A percentile compares a stretch with the other conserved stretches of the same genome.
Conservation (phyloP, 2,329 filamentous ascomycete genomes). For the Trichophyton benhamiae region DNA sequence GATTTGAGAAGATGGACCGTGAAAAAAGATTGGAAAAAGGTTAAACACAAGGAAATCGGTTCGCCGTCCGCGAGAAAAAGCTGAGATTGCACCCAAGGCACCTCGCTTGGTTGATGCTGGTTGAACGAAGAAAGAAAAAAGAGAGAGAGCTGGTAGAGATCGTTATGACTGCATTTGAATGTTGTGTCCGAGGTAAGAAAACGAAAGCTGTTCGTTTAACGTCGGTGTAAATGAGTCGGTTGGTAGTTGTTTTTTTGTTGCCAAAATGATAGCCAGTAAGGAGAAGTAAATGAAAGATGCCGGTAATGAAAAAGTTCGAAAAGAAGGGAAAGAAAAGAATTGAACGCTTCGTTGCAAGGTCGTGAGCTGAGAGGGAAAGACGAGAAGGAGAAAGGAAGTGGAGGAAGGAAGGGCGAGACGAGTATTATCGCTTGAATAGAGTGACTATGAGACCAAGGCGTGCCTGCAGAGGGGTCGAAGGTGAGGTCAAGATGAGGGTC, state of each 20-base stretch:
- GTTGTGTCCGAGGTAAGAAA: not conserved
- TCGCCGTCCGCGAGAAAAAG: conserved; percentile 16
- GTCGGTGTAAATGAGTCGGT: not conserved
- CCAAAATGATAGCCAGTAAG: not conserved
- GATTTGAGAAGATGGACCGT: conserved; percentile 1
- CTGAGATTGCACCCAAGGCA: conserved; percentile 4
- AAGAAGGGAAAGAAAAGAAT: conserved; percentile 6
- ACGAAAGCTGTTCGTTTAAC: conserved; percentile 8
- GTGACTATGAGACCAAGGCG: not conserved
- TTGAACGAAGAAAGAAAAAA: conserved; percentile 4
- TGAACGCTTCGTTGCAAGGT: conserved; percentile 14
- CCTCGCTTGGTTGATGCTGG: conserved; percentile 1
- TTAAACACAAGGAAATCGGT: conserved; percentile 13
- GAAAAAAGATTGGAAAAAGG: not conserved
- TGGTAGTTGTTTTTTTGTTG: too few relatives aligned
- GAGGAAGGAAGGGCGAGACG: too few relatives aligned
- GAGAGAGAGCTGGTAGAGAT: conserved; percentile 11
- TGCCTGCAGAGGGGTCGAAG: not conserved
- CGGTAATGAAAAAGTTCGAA: not conserved
- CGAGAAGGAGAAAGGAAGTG: not conserved
- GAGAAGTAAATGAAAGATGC: conserved; percentile 9
- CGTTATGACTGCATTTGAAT: conserved; percentile 16
- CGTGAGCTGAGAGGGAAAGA: conserved; percentile 9
- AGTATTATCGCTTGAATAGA: not conserved
- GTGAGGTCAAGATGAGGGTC: not conserved